These are phyloP conservation scores for Echinochloa phyllopogon DNA, from an alignment of 176 grass and related monocot species.

Conservation along the genomic window DNA sequence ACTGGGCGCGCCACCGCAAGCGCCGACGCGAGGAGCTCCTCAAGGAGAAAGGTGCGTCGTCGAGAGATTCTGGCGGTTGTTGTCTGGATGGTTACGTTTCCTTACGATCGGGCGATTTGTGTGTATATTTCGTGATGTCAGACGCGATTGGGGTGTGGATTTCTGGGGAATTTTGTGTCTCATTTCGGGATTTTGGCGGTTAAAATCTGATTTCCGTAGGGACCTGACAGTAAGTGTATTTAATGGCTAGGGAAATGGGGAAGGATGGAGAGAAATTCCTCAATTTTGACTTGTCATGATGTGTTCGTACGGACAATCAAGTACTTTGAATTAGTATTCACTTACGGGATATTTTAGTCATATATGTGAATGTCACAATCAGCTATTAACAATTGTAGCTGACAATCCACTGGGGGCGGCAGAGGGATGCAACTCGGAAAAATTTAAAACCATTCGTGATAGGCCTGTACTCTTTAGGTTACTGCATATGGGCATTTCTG, in stretches of 20 bases:
- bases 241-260: not conserved
- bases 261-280: not conserved
- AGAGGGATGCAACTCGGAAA: not conserved
- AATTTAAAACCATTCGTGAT: not conserved
- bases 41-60: constrained; percentile 73
- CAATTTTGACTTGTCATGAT: not conserved
- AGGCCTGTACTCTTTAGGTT: not conserved
- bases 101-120: not conserved
- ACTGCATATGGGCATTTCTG: not conserved
- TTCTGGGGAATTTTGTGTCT: not conserved
- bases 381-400: not conserved
- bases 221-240: not conserved
- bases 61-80: not conserved
- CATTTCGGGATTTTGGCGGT: not conserved
- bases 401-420: not conserved
- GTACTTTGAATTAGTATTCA: constrained; percentile 10
- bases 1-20: constrained; percentile 73
- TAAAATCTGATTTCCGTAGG: not conserved
- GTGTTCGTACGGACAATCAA: not conserved
- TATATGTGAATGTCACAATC: not conserved
- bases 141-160: not conserved
- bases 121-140: not conserved
- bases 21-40: constrained; percentile 66
- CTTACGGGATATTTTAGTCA: not conserved
- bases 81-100: not conserved